A percentile compares a stretch with the other conserved stretches of the same genome.
Evolutionary conservation across 2,329 filamentous ascomycete species (phyloP).

Genomic region (Penicillium sclerotigenum): DNA sequence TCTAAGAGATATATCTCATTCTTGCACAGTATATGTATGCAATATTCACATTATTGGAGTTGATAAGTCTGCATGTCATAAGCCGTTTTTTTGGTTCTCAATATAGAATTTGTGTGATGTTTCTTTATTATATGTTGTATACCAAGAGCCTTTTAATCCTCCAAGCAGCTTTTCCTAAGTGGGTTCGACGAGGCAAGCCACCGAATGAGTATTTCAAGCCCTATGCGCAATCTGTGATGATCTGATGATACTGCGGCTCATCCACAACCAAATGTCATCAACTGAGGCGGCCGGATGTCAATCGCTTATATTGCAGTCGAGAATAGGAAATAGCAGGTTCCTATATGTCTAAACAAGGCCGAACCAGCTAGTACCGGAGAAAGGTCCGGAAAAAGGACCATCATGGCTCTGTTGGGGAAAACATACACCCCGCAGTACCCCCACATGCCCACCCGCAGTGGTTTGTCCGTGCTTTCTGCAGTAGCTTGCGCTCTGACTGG

Average conservation of each 20-base stretch:
- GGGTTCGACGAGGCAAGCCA: slow-evolving; percentile 38
- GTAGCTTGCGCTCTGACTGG: not conserved
- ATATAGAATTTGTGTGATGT: slow-evolving; percentile 25
- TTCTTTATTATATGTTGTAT: slow-evolving; percentile 16
- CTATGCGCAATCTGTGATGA: slow-evolving; percentile 35
- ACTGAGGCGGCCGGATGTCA: slow-evolving; percentile 46
- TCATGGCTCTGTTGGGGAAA: not conserved
- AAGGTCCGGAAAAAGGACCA: not conserved
- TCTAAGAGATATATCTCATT: slow-evolving; percentile 30
- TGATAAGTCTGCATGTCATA: not conserved
- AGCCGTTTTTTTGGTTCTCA: not conserved
- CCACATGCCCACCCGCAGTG: not conserved
- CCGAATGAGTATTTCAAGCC: slow-evolving; percentile 45
- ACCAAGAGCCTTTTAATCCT: not conserved
- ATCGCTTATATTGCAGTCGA: slow-evolving; percentile 35
- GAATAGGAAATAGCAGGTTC: not conserved
- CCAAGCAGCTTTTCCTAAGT: slow-evolving; percentile 31
- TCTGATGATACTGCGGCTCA: slow-evolving; percentile 45
- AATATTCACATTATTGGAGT: not conserved
- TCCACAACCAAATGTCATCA: slow-evolving; percentile 48
- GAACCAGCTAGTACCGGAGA: not conserved
- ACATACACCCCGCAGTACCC: not conserved
- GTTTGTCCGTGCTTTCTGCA: not conserved
- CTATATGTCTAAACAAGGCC: not conserved
- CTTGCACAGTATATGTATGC: slow-evolving; percentile 9